Evolutionary conservation across 257 asterid species (phyloP), one percentile per base, ranked within the genome.

Genomic region (Capsicum rhomboideum): DNA sequence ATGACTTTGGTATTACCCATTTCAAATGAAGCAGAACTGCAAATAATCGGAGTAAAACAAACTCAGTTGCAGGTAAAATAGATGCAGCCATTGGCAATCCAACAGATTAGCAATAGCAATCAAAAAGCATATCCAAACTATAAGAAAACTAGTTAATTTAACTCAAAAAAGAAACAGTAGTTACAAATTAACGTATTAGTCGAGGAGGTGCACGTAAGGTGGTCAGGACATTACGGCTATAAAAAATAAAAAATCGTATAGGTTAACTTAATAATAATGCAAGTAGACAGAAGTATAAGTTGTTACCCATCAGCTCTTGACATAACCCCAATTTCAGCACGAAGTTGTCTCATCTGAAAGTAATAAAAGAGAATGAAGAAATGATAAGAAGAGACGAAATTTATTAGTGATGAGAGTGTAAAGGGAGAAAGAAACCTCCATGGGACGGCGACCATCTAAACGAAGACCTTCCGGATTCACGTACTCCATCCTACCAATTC

Each of bases 1-100:
- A 97, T 93, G 85, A 97, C 99, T 93, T 93, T 95, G 68, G 98
- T 95, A 86, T 95, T 97, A 14, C 98, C 99, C 99, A 97, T 97
- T 82, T 97, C 99, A 78, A 97, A 94, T 72, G 89, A 83, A 79
- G 99, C 98, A 23, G 99, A 97, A 86, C 99, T 96, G 96, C 94
- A 92, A 77, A n/a, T 42, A 86, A 56, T 83, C 23, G 68, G 67
- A 46, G 18, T 54, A 67, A n/a, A 77, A 63, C 59, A 80, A 54
- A 74, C 68, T 86, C 37, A 67, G 59, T 26, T 53, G 85, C 34
- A 68, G 79, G 79, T 54, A 11, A 79, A 6, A 31, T 37, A 61
- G 26, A 42, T 18, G 55, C 10, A 78, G 67, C 59, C 78, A 4
- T 1, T 18, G 28, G 64, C 64, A 56, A 23, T 75, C 17, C 13